Conservation (phyloP, 129 eudicot species). For the carrot (Daucus carota) region DH1_v3.0 NC_030381.2:55984501-55985000, state of each 20-base stretch:
- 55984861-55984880: not conserved
- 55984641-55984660: slow-evolving; percentile 69
- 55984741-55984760: not conserved
- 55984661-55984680: slow-evolving; percentile 58
- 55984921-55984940: not conserved
- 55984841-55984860: not conserved
- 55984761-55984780: not conserved
- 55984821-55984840: not conserved
- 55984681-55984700: slow-evolving; percentile 30
- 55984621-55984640: slow-evolving; percentile 90
- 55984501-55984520: slow-evolving; percentile 46
- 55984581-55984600: not conserved
- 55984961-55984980: no score
- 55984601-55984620: slow-evolving; percentile 91
- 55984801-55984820: not conserved
- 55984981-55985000: no score
- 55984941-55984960: no score
- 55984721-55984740: not conserved
- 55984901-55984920: not conserved
- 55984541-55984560: not conserved
- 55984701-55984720: not conserved
- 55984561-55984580: not conserved
- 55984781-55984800: not conserved
- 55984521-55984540: not conserved
- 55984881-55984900: not conserved